A percentile compares a stretch with the other conserved stretches of the same genome.
These are phyloP conservation scores for Picochlorum sp. DNA, from an alignment of 139 green algal species.

Conservation along the genomic window DNA sequence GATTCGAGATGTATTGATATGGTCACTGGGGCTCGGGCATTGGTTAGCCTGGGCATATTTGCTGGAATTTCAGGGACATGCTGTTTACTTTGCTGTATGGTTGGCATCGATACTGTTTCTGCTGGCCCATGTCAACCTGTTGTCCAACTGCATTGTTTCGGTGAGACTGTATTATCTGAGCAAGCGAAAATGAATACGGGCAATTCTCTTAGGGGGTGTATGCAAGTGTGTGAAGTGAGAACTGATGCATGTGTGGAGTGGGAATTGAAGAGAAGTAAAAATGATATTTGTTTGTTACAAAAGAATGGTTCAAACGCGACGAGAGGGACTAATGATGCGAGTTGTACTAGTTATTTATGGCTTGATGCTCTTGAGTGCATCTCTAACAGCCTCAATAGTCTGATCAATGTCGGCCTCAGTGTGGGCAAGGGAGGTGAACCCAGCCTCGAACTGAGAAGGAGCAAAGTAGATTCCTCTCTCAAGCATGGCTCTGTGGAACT, in stretches of 20 bases:
- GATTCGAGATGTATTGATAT: constrained; percentile 10
- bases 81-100: constrained; percentile 52
- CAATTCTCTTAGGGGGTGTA: too few species aligned
- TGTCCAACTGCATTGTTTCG: too few species aligned
- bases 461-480: constrained; percentile 97
- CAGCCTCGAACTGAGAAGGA: constrained; percentile 83
- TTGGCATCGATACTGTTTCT: too few species aligned
- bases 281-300: constrained; percentile 3
- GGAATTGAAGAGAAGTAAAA: neutral
- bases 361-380: constrained; percentile 6
- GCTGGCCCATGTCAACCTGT: neutral
- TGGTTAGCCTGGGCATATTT: constrained; percentile 71
- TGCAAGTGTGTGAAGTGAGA: too few species aligned
- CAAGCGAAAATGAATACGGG: too few species aligned
- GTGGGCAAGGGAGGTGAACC: constrained; percentile 92
- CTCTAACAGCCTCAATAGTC: constrained; percentile 81
- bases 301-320: too few species aligned
- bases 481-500: constrained; percentile 95
- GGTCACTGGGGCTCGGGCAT: constrained; percentile 46
- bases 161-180: too few species aligned
- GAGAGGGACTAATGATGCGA: too few species aligned
- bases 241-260: too few species aligned
- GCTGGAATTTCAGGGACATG: constrained; percentile 40
- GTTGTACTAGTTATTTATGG: constrained; percentile 1
- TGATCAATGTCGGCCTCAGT: constrained; percentile 88